Evolutionary conservation across 805 yeast species (phyloP).

Genomic region (Candida sphagnicola): DNA sequence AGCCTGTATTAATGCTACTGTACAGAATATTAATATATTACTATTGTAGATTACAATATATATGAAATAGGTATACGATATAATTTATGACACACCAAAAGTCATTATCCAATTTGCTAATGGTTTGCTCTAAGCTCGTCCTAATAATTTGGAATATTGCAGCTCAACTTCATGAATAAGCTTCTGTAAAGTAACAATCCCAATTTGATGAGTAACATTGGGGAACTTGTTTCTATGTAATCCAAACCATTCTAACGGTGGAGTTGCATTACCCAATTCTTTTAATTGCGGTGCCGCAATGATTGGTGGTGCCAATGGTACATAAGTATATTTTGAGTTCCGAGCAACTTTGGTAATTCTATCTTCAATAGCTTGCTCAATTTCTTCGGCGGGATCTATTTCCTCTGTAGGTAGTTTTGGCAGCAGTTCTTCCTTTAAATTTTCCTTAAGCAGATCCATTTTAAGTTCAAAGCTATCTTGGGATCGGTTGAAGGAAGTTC

Average conservation of each 20-base stretch:
- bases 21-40: too few relatives aligned
- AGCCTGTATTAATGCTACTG: too few relatives aligned
- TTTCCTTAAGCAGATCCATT: constrained; percentile 11
- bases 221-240: constrained; percentile 85
- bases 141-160: constrained; percentile 48
- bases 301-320: constrained; percentile 68
- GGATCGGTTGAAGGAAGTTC: constrained; percentile 33
- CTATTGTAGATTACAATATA: too few relatives aligned
- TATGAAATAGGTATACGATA: too few relatives aligned
- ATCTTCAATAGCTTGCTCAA: constrained; percentile 35
- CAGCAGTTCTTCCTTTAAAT: constrained; percentile 4
- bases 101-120: too few relatives aligned
- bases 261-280: constrained; percentile 95
- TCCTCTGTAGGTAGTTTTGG: constrained; percentile 7
- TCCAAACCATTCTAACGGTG: constrained; percentile 98
- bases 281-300: constrained; percentile 87
- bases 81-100: too few relatives aligned
- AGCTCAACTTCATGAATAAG: constrained; percentile 65
- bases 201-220: constrained; percentile 75
- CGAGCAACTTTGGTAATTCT: constrained; percentile 34
- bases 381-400: constrained; percentile 18
- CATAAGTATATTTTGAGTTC: constrained; percentile 47
- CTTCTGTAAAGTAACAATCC: constrained; percentile 69
- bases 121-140: constrained; percentile 27
- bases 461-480: constrained; percentile 18